Conservation (phyloP, 2,329 filamentous ascomycete species). For the Spiromastix sp. region DNA sequence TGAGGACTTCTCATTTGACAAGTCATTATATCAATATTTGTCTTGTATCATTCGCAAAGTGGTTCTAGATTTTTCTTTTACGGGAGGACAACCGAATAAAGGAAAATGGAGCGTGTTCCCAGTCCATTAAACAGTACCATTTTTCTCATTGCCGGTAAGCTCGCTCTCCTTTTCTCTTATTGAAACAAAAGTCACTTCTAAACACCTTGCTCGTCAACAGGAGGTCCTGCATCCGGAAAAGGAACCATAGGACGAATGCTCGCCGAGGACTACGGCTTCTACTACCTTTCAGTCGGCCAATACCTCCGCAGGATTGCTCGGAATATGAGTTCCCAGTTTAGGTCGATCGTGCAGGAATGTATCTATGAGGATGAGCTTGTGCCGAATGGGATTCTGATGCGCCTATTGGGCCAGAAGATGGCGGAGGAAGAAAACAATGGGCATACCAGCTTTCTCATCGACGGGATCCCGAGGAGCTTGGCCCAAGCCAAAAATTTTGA, state of each 20-base stretch:
- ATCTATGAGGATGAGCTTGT: conserved; percentile 2
- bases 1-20: no score
- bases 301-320: conserved; percentile 6
- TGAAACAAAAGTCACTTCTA: not conserved
- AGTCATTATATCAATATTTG: no score
- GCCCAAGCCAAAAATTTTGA: conserved; percentile 7
- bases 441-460: conserved; percentile 6
- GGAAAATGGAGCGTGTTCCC: no score
- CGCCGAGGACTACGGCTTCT: conserved; percentile 5
- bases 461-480: conserved; percentile 8
- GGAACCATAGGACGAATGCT: conserved; percentile 6
- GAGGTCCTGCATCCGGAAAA: conserved; percentile 8
- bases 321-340: not conserved
- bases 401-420: conserved; percentile 5
- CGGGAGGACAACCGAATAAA: no score
- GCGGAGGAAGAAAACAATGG: conserved; percentile 4
- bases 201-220: conserved; percentile 2
- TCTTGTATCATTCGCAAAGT: no score
- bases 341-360: conserved; percentile 1
- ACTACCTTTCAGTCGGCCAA: conserved; percentile 8
- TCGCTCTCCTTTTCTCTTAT: no score
- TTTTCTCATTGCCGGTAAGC: conserved; percentile 7
- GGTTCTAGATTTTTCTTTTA: no score
- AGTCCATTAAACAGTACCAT: no score
- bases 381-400: conserved; percentile 5